Conservation (phyloP, 768 basidiomycete genomes). For the Collybia nuda region DNA sequence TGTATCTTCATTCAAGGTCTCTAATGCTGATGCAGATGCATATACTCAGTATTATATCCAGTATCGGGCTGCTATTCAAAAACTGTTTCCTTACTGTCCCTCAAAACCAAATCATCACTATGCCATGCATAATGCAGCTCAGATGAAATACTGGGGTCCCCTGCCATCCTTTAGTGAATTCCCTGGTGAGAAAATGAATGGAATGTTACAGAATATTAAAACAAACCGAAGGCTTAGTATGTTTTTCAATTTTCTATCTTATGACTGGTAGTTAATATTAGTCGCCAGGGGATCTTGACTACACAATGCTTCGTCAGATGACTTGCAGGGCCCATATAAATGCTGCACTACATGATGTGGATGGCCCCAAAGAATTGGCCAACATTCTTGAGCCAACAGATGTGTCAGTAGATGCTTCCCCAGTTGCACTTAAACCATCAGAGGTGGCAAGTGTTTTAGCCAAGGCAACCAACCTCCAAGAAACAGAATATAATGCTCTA, state of each 20-base stretch:
- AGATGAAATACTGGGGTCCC: conserved; percentile 30
- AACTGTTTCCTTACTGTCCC: conserved; percentile 17
- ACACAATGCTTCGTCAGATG: conserved; percentile 10
- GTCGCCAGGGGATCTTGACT: conserved; percentile 6
- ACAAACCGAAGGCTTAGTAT: conserved; percentile 20
- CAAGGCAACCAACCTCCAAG: conserved; percentile 6
- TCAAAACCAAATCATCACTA: conserved; percentile 32
- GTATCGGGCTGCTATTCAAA: conserved; percentile 17
- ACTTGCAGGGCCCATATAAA: conserved; percentile 2
- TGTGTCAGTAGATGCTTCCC: background rate
- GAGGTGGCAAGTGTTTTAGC: conserved; percentile 9
- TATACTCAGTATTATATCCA: conserved; percentile 19
- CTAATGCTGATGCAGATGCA: conserved; percentile 17
- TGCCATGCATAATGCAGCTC: conserved; percentile 27
- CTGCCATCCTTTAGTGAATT: conserved; percentile 27
- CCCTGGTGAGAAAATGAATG: conserved; percentile 24
- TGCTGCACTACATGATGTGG: conserved; percentile 6
- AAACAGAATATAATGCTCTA: conserved; percentile 12
- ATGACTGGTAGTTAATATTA: background rate
- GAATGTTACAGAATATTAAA: conserved; percentile 18
- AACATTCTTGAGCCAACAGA: conserved; percentile 6
- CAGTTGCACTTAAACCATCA: conserved; percentile 1
- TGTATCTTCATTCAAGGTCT: conserved; percentile 19
- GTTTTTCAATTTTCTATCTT: conserved; percentile 1
- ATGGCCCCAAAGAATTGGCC: conserved; percentile 4